Evolutionary conservation across 2,329 filamentous ascomycete species (phyloP).

Genomic region (Alternaria angustiovoidea): DNA sequence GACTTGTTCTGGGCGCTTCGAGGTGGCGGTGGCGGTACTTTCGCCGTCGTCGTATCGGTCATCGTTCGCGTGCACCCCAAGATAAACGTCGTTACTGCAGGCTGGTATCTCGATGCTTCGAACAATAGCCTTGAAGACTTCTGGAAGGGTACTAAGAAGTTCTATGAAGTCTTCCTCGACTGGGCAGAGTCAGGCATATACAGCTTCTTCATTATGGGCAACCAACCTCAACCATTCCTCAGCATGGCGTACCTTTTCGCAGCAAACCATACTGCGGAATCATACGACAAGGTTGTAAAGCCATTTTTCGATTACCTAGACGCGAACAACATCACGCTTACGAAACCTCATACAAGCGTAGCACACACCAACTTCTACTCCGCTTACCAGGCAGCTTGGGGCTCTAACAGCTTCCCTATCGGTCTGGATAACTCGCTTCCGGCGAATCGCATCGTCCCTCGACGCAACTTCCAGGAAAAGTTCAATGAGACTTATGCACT

Average conservation of each 20-base stretch:
- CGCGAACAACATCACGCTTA: constrained; percentile 26
- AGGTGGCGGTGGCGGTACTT: constrained; percentile 33
- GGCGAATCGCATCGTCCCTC: constrained; percentile 40
- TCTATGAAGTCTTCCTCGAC: constrained; percentile 19
- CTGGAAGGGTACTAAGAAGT: constrained; percentile 21
- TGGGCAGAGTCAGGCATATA: constrained; percentile 29
- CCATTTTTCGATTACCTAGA: constrained; percentile 24
- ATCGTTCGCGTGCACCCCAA: constrained; percentile 34
- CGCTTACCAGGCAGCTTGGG: constrained; percentile 33
- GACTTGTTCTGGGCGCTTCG: constrained; percentile 38
- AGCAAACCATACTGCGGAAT: constrained; percentile 21
- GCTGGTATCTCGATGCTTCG: constrained; percentile 31
- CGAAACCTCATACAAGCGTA: constrained; percentile 31
- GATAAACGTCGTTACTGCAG: constrained; percentile 30
- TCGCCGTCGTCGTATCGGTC: constrained; percentile 21
- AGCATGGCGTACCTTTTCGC: constrained; percentile 27
- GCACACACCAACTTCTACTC: constrained; percentile 25
- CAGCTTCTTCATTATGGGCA: constrained; percentile 27
- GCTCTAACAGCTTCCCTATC: constrained; percentile 21
- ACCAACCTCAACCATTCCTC: constrained; percentile 14
- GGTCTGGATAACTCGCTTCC: constrained; percentile 34
- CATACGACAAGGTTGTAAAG: constrained; percentile 19
- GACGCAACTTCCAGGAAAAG: constrained; percentile 34
- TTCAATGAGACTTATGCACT: constrained; percentile 45
- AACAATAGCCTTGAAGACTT: constrained; percentile 28